phyloP scores from a whole-genome alignment of 305 asterid species.

The Rubia balearica region DNA sequence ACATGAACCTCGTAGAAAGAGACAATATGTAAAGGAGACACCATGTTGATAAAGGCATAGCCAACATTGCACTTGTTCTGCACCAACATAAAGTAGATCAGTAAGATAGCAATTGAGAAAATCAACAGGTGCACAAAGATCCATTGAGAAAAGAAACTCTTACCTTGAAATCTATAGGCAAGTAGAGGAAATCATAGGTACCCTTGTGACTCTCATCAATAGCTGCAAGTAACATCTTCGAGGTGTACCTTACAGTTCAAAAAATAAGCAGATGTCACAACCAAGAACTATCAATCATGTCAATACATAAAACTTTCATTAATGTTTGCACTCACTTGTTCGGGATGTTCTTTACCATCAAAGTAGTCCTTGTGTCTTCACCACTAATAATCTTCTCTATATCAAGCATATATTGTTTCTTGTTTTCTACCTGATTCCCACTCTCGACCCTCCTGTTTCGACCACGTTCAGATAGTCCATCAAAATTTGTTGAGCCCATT shows the following conservation, averaged over 20 bases:
- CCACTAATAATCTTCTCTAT: constrained; percentile 66
- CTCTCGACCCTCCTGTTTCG: constrained; percentile 61
- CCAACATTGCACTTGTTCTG: constrained; percentile 99
- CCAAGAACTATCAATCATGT: constrained; percentile 2
- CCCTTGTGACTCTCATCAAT: constrained; percentile 89
- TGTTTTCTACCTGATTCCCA: constrained; percentile 65
- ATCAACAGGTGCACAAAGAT: constrained; percentile 9
- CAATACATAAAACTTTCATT: constrained; percentile 1
- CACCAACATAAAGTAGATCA: constrained; percentile 17
- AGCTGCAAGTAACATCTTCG: constrained; percentile 86
- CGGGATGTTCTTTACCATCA: constrained; percentile 92
- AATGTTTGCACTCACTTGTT: constrained; percentile 55
- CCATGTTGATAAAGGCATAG: constrained; percentile 93
- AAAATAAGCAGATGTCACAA: constrained; percentile 10
- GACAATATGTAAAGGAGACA: constrained; percentile 68
- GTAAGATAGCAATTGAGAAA: constrained; percentile 9
- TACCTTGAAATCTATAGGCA: constrained; percentile 98
- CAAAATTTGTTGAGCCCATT: constrained; percentile 38
- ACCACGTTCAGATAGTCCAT: constrained; percentile 54
- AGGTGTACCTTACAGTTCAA: constrained; percentile 63
- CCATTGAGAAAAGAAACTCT: constrained; percentile 4
- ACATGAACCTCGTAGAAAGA: constrained; percentile 78
- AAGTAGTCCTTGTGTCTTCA: constrained; percentile 82
- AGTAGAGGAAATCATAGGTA: constrained; percentile 82
- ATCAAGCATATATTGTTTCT: constrained; percentile 80